Conservation (phyloP, 2,329 filamentous ascomycete species). For the Periconia sp. region DNA sequence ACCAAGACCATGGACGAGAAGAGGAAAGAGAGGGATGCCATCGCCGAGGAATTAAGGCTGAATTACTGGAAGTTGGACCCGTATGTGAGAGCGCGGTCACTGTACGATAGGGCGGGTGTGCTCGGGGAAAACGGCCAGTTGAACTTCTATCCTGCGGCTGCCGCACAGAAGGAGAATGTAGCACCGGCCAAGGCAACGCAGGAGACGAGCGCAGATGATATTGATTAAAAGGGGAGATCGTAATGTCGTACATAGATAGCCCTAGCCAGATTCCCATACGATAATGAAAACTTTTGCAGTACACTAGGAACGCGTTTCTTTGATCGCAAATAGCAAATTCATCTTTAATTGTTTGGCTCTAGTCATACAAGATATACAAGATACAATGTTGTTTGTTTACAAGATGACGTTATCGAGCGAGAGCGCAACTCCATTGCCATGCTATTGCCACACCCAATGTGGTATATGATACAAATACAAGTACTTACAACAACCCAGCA, state of each 20-base stretch:
- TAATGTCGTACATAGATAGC: neutral
- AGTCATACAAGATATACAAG: neutral
- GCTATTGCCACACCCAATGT: neutral
- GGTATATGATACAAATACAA: neutral
- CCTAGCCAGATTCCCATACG: neutral
- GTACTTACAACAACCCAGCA: neutral
- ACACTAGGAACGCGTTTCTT: neutral
- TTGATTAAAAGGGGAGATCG: slow-evolving; percentile 27
- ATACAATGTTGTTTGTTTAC: neutral
- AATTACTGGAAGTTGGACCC: slow-evolving; percentile 92
- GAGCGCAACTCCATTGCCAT: neutral
- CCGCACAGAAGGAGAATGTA: slow-evolving; percentile 6
- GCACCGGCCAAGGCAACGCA: slow-evolving; percentile 7
- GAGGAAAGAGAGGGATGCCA: slow-evolving; percentile 59
- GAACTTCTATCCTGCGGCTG: slow-evolving; percentile 64
- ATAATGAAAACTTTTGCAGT: neutral
- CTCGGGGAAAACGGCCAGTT: slow-evolving; percentile 68
- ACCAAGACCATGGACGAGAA: slow-evolving; percentile 46
- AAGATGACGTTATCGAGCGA: neutral
- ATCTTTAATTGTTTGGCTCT: no score
- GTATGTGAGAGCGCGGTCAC: slow-evolving; percentile 77
- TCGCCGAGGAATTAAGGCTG: slow-evolving; percentile 65
- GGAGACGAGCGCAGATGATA: slow-evolving; percentile 36
- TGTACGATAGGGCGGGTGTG: slow-evolving; percentile 80
- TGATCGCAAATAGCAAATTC: no score